Evolutionary conservation across 208 protist species (phyloP).

Genomic region (Blechomonas ayalai): DNA sequence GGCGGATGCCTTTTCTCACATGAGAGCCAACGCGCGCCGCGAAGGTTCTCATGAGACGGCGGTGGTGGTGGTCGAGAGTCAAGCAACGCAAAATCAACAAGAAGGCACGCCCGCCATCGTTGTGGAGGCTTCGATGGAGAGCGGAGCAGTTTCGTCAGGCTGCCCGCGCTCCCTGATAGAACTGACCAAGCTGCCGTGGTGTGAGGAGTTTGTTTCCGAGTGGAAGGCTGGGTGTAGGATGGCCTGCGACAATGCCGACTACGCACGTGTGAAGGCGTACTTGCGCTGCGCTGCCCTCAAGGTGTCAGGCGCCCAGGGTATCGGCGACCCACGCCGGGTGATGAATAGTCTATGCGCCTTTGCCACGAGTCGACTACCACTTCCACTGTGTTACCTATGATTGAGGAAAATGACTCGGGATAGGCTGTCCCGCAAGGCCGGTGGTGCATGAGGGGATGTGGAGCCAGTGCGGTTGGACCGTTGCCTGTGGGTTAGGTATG

Average conservation of each 20-base stretch:
- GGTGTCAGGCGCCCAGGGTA: constrained; percentile 13
- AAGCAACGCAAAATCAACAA: too few species aligned
- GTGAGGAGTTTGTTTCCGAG: constrained; percentile 5
- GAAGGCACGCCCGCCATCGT: neutral
- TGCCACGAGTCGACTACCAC: too few species aligned
- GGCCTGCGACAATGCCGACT: constrained; percentile 29
- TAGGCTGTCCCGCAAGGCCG: too few species aligned
- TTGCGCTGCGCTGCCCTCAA: constrained; percentile 31
- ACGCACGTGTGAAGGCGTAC: constrained; percentile 40
- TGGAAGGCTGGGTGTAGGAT: constrained; percentile 27
- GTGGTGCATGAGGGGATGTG: too few species aligned
- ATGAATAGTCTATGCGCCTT: too few species aligned
- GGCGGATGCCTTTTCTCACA: constrained; percentile 31
- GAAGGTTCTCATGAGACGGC: too few species aligned
- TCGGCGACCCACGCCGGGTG: too few species aligned
- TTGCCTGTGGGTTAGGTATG: too few species aligned
- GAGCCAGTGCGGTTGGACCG: too few species aligned
- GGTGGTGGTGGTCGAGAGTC: too few species aligned
- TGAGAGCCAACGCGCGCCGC: neutral
- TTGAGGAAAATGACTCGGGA: too few species aligned
- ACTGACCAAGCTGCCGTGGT: constrained; percentile 3
- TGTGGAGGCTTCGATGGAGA: constrained; percentile 5
- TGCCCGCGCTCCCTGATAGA: neutral
- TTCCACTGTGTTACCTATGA: too few species aligned
- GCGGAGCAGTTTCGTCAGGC: neutral